A percentile compares a stretch with the other conserved stretches of the same genome.
These are phyloP conservation scores for Saccharomyces mikatae DNA, from an alignment of 805 yeast species.

Conservation along the genomic window DNA sequence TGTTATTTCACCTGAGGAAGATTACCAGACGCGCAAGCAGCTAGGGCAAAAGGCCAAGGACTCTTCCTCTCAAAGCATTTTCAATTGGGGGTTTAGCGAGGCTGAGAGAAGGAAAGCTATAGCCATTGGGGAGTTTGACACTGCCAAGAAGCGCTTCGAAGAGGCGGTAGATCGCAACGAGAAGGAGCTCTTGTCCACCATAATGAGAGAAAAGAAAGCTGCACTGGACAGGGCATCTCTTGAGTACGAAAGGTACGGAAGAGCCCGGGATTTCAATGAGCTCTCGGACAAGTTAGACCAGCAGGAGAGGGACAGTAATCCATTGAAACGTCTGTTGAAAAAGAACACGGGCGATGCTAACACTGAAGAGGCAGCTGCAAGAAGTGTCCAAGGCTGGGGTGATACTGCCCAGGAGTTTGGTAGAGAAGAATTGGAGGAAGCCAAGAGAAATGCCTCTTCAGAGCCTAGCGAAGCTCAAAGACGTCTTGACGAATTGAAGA, in stretches of 20 bases:
- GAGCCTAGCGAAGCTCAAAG: slow-evolving; percentile 30
- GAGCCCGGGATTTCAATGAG: slow-evolving; percentile 19
- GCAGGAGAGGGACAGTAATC: slow-evolving; percentile 7
- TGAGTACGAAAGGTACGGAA: slow-evolving; percentile 14
- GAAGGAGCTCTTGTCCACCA: neutral
- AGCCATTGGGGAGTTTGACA: slow-evolving; percentile 26
- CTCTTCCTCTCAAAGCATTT: slow-evolving; percentile 16
- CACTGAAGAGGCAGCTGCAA: slow-evolving; percentile 29
- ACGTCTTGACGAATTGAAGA: slow-evolving; percentile 29
- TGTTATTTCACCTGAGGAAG: slow-evolving; percentile 1
- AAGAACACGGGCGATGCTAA: slow-evolving; percentile 12
- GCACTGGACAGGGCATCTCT: slow-evolving; percentile 17
- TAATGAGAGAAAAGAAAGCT: slow-evolving; percentile 13
- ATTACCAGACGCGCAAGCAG: slow-evolving; percentile 5
- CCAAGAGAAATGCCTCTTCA: slow-evolving; percentile 9
- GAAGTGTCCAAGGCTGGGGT: slow-evolving; percentile 40
- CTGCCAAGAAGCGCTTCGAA: slow-evolving; percentile 21
- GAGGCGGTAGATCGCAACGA: slow-evolving; percentile 6
- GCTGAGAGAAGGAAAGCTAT: slow-evolving; percentile 25
- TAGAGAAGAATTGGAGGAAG: slow-evolving; percentile 30
- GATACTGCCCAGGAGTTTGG: slow-evolving; percentile 37
- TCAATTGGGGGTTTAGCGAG: slow-evolving; percentile 24
- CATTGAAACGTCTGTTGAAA: slow-evolving; percentile 12
- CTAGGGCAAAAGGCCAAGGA: slow-evolving; percentile 12
- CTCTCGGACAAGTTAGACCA: slow-evolving; percentile 20